Conservation (phyloP, 2,329 filamentous ascomycete species). For the Colletotrichum abscissum region DNA sequence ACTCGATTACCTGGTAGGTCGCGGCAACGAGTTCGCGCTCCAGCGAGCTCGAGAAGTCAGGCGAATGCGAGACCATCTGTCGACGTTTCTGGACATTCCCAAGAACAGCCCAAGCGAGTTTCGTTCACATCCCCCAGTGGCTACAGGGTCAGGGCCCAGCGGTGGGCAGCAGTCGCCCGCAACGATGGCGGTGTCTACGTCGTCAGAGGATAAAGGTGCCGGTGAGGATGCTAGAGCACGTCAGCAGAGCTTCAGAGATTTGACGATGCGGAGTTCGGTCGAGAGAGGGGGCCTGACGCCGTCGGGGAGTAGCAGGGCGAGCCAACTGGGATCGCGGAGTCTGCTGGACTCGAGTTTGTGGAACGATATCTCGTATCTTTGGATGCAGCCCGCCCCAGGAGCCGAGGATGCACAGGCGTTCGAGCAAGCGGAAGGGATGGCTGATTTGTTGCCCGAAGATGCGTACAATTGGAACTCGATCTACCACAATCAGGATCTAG, state of each 20-base stretch:
- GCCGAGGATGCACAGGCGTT: neutral
- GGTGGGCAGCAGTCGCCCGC: neutral
- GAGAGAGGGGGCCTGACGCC: neutral
- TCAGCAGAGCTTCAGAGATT: neutral
- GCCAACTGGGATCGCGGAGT: conserved; percentile 21
- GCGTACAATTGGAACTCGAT: conserved; percentile 10
- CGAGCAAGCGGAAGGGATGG: neutral
- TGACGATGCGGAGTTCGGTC: neutral
- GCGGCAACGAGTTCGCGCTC: conserved; percentile 41
- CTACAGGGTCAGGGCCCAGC: neutral
- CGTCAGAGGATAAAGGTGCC: neutral
- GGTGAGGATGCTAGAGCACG: neutral
- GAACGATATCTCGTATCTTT: conserved; percentile 30
- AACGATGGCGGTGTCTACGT: neutral
- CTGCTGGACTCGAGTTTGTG: conserved; percentile 30
- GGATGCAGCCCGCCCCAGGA: conserved; percentile 2
- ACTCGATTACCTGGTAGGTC: conserved; percentile 42
- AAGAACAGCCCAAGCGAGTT: conserved; percentile 24
- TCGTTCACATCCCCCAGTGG: neutral
- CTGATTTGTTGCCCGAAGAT: conserved; percentile 11
- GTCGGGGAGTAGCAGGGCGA: neutral
- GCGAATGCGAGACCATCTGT: conserved; percentile 23
- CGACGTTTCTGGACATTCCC: conserved; percentile 18
- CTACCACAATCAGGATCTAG: conserved; percentile 10
- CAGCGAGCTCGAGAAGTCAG: conserved; percentile 22